Base-by-base conservation (phyloP, 116 monocot species). In the Dioscorea cayenensis region DNA sequence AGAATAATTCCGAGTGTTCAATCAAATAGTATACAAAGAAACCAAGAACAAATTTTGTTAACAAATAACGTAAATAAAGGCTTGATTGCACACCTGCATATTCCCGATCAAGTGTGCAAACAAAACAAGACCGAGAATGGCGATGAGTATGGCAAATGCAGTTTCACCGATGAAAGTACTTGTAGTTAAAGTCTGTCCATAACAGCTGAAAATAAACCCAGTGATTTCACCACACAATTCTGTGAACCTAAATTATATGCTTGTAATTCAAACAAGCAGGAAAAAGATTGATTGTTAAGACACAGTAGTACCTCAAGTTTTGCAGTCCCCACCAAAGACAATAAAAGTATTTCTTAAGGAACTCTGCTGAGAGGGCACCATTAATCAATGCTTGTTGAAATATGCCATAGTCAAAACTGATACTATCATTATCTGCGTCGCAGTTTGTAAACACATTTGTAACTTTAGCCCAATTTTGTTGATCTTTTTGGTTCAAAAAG, bases 281-380 rank as follows among this genome's bases (percentile, higher is more conserved):
- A 18, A 11, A n/a, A 5, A 55, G 19, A 55, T 14, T 16, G n/a
- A 55, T 16, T 16, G n/a, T 14, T 55, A 16, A 55, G 62, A 4
- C 11, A 13, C 0, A 20, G 23, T 64, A 16, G 64, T 88, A 96
- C 96, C 96, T 90, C 61, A 97, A 69, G 66, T 84, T 86, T 68
- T 88, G 97, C 77, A 97, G 77, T 28, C 97, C 97, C 97, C 97
- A 97, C 97, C 97, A 97, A 36, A 97, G 81, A 36, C 93, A 90
- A 75, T 81, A 97, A 50, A 97, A 80, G 35, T 90, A 97, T 66
- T 90, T 92, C 49, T 37, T 77, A 19, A 87, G 36, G 63, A 97
- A 97, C 9, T 32, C 49, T 16, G 78, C 17, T 4, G 90, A 86
- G n/a, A 90, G 77, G 29, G 83, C 82, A 74, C 75, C 80, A 67